Conservation (phyloP, 163 green algal species). For the Volvox carteri region DNA sequence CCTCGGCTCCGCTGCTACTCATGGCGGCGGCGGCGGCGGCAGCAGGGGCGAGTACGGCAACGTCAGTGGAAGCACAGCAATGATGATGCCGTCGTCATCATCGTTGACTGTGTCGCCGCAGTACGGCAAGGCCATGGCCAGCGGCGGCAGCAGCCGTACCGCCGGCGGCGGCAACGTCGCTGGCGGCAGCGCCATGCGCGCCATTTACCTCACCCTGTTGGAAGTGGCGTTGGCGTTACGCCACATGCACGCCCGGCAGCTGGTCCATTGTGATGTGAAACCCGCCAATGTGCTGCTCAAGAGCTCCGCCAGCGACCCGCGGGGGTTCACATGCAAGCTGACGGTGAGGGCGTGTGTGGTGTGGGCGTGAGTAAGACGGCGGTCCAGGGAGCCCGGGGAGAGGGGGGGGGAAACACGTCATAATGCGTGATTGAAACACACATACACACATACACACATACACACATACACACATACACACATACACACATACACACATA, state of each 20-base stretch:
- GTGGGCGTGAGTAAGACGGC: neutral
- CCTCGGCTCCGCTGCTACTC: neutral
- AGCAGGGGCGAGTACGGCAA: neutral
- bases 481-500: too few species aligned
- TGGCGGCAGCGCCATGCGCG: conserved; percentile 21
- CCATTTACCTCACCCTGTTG: conserved; percentile 55
- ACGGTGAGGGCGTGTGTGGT: neutral
- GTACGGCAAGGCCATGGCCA: neutral
- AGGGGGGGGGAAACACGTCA: too few species aligned
- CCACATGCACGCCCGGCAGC: conserved; percentile 52
- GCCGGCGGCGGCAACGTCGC: neutral
- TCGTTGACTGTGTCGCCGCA: neutral
- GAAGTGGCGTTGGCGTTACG: conserved; percentile 57
- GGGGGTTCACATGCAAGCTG: conserved; percentile 56
- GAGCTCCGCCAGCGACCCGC: conserved; percentile 48
- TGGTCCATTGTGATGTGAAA: conserved; percentile 58
- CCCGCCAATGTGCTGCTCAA: conserved; percentile 51
- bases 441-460: too few species aligned
- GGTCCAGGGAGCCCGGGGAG: neutral
- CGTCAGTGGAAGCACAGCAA: neutral
- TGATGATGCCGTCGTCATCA: too few species aligned
- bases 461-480: too few species aligned
- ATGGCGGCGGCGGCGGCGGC: neutral
- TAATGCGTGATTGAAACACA: too few species aligned
- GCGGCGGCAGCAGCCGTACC: neutral